Evolutionary conservation across 352 stramenopile species (phyloP).

Genomic region (Phytophthora hibernalis): DNA sequence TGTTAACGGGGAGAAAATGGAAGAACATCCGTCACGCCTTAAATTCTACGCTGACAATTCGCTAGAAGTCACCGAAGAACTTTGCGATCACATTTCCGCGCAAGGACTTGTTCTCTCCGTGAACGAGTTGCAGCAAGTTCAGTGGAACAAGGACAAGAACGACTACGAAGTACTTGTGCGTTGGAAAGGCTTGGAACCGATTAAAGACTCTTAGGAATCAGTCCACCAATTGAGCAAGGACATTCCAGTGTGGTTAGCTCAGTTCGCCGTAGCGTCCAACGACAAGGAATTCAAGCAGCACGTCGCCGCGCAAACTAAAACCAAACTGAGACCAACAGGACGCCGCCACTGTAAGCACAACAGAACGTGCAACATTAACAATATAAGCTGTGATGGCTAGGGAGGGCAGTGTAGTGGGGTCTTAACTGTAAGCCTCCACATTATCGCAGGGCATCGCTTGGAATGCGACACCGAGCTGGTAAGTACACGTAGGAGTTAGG

Average conservation of each 20-base stretch:
- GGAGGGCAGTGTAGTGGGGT: conserved; percentile 16
- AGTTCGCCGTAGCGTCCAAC: neutral
- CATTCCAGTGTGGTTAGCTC: neutral
- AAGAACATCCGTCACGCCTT: conserved; percentile 35
- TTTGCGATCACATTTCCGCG: conserved; percentile 27
- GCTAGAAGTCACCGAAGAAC: conserved; percentile 37
- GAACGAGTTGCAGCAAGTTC: neutral
- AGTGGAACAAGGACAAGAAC: conserved; percentile 9
- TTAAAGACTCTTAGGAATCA: conserved; percentile 26
- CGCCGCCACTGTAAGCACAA: neutral
- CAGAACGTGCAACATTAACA: neutral
- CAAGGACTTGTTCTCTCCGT: conserved; percentile 29
- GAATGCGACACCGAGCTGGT: too few relatives aligned
- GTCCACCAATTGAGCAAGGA: conserved; percentile 4
- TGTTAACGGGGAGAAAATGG: conserved; percentile 19
- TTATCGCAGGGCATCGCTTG: too few relatives aligned
- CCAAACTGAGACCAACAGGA: neutral
- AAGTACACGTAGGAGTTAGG: neutral
- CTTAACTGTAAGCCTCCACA: too few relatives aligned
- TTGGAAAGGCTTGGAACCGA: conserved; percentile 23
- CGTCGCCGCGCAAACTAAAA: neutral
- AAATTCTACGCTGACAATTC: conserved; percentile 43
- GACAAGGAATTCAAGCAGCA: neutral
- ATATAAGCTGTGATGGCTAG: conserved; percentile 15
- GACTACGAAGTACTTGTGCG: conserved; percentile 13